Evolutionary conservation across 352 stramenopile species (phyloP), one percentile per base, ranked within the genome.

Genomic region (Pythium chondricola): DNA sequence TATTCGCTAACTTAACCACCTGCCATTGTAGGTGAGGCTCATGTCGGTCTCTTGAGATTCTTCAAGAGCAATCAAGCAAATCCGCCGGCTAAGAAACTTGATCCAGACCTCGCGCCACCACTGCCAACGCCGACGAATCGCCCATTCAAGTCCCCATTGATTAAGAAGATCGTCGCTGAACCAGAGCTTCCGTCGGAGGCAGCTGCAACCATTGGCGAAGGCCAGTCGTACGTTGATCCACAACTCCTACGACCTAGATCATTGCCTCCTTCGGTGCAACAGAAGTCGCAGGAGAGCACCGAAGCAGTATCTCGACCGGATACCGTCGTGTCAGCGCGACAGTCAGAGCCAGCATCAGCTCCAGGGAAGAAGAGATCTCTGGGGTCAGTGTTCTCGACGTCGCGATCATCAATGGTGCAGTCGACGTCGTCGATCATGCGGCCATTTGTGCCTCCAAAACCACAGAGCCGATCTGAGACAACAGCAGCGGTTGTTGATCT

Each of bases 1-100:
- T 11, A 24, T 33, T 52, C 6, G 13, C 30, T 13, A 14, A 37
- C 11, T 26, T 16, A 41, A 17, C 9, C 32, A 6, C 7, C 31
- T 31, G 22, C 21, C 3, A 22, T 26, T 52, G 18, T 50, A 92
- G 80, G 81, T 30, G 77, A 91, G 65, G 75, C 82, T 6, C 79
- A 93, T 45, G 87, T 89, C n/a, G 71, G 77, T 2, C 68, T 94
- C 11, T 83, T 80, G 31, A 61, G 80, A 11, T 94, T 94, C 47
- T 94, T 92, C 58, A 90, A 87, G 48, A 64, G 35, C 18, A 94
- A 94, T 60, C 79, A 80, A 41, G 55, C 62, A 32, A 75, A 67
- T 43, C 51, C 54, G 35, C 27, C 22, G 4, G 24, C 29, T 16
- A 47, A 42, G 3, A 55, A 51, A 18, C 17, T 40, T 24, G 39